Evolutionary conservation across 2,329 filamentous ascomycete species (phyloP), one percentile per base, ranked within the genome.

Genomic region (Pseudogymnoascus sp.): DNA sequence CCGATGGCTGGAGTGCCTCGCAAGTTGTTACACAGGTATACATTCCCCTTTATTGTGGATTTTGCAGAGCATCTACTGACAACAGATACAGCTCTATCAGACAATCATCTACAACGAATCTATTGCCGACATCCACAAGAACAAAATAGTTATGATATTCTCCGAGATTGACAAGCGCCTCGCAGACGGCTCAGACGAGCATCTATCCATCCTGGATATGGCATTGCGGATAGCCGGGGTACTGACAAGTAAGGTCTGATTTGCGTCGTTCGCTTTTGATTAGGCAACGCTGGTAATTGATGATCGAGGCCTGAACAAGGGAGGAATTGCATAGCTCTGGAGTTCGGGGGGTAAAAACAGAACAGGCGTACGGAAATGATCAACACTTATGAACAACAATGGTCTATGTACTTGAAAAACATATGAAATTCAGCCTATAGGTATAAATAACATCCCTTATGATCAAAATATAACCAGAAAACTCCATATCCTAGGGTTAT

Each of bases 1-100:
- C 93, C 0, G 95, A 97, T 77, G 95, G 95, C 7, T 99, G 95
- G 93, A 97, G 93, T 74, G 95, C 93, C 24, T 86, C 87, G 6
- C 95, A 97, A 76, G 85, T 97, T 26, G 82, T 97, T 38, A 79
- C 83, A 16, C 92, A 96, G 81, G 88, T 89, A 77, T 75, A 78
- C 71, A 59, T 56, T 29, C 11, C 26, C n/a, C 29, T 19, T 29
- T 10, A 31, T 37, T 38, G 33, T 26, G 40, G 14, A 16, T 26
- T 24, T 61, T 40, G 42, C 44, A 24, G 56, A 33, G 7, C 5
- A 38, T 47, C 4, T 19, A 38, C 56, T 67, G 61, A 67, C 38
- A 3, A 5, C 7, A 11, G 10, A 29, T 35, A 6, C 70, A 91
- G 86, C 79, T 96, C 44, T 97, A 97, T 72, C 89, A 95, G 75